Evolutionary conservation across 257 asterid genomes (phyloP).

Genomic region (Solanum tarapatanum): DNA sequence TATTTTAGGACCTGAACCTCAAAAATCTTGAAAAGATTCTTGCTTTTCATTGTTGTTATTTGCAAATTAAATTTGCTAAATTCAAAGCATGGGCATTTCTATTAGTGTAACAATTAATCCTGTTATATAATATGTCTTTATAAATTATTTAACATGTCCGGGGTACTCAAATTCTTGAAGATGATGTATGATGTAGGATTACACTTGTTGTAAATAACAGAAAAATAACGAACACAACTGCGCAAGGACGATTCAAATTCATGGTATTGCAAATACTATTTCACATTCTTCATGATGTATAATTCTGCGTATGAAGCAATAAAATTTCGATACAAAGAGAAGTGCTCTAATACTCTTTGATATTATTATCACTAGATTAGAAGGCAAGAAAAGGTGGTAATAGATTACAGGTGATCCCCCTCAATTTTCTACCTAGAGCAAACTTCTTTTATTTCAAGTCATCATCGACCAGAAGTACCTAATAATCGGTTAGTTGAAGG

Average conservation of each 20-base stretch:
- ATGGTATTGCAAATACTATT: background rate
- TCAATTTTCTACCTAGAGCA: background rate
- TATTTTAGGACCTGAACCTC: conserved; percentile 76
- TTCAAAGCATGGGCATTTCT: background rate
- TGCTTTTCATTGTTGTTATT: background rate
- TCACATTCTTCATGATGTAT: background rate
- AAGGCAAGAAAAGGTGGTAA: background rate
- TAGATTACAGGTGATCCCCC: background rate
- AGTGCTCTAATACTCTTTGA: background rate
- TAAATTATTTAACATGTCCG: background rate
- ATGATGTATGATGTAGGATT: background rate
- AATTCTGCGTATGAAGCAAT: background rate
- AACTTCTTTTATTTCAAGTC: background rate
- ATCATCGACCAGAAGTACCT: conserved; percentile 18
- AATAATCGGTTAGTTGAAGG: conserved; percentile 72
- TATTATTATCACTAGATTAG: background rate
- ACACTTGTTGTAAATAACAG: background rate
- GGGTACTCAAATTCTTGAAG: background rate
- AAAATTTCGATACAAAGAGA: background rate
- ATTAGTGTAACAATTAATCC: background rate
- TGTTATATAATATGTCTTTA: background rate
- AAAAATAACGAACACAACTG: background rate
- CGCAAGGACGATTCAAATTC: background rate
- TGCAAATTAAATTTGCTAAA: background rate
- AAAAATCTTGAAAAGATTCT: conserved; percentile 28